Evolutionary conservation across 2,329 filamentous ascomycete species (phyloP).

Genomic region (Calcarisporium arbuscula): DNA sequence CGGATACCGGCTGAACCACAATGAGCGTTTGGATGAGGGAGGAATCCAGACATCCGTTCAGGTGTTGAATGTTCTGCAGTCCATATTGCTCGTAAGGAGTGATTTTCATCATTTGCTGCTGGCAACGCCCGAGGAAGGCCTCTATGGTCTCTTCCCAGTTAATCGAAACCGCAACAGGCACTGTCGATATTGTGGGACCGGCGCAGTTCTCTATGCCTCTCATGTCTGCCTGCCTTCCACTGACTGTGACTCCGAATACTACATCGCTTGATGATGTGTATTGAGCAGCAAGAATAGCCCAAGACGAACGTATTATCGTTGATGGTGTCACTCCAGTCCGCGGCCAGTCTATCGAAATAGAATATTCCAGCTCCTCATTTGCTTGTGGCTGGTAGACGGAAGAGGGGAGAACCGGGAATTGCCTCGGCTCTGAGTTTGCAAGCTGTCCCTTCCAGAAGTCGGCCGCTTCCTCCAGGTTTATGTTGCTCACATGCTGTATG

Average conservation of each 20-base stretch:
- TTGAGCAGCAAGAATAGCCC: slow-evolving; percentile 4
- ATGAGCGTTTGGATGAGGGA: slow-evolving; percentile 4
- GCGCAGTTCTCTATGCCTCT: slow-evolving; percentile 8
- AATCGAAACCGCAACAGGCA: slow-evolving; percentile 9
- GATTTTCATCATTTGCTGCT: slow-evolving; percentile 16
- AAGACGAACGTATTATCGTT: slow-evolving; percentile 3
- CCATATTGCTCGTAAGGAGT: slow-evolving; percentile 17
- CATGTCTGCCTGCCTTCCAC: slow-evolving; percentile 10
- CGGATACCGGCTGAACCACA: slow-evolving; percentile 3
- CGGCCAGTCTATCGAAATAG: background rate
- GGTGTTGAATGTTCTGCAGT: slow-evolving; percentile 19
- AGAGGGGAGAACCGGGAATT: slow-evolving; percentile 1
- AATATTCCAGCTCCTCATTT: background rate
- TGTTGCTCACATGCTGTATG: slow-evolving; percentile 1
- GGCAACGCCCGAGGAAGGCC: slow-evolving; percentile 11
- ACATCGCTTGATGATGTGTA: slow-evolving; percentile 4
- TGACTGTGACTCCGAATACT: slow-evolving; percentile 4
- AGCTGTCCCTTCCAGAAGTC: slow-evolving; percentile 4
- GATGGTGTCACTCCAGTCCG: slow-evolving; percentile 1
- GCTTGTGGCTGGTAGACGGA: slow-evolving; percentile 3
- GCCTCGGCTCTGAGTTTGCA: slow-evolving; percentile 1
- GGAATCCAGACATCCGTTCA: background rate
- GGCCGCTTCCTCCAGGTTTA: background rate
- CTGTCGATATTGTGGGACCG: slow-evolving; percentile 12
- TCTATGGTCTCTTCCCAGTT: slow-evolving; percentile 3